A percentile compares a stretch with the other conserved stretches of the same genome.
These are phyloP conservation scores for Letharia lupina DNA, from an alignment of 495 filamentous ascomycete species.

Conservation along the genomic window DNA sequence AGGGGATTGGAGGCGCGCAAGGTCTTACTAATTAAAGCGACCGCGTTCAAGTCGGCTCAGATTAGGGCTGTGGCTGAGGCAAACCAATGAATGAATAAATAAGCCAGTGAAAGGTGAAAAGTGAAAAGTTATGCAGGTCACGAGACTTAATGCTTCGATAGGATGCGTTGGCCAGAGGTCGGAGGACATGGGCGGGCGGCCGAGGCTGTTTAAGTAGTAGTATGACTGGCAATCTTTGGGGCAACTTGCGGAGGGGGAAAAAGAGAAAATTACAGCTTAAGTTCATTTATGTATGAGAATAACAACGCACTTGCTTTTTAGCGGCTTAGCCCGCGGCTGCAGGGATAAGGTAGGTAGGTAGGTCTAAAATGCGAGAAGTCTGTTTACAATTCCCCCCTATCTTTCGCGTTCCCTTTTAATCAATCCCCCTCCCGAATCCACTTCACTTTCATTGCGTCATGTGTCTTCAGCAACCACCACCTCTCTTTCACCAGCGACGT, in stretches of 20 bases:
- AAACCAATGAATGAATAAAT: no score
- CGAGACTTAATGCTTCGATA: not conserved
- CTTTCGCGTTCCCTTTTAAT: not conserved
- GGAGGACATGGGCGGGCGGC: not conserved
- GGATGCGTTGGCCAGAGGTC: not conserved
- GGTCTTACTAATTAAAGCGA: not conserved
- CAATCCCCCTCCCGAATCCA: not conserved
- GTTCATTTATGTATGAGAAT: not conserved
- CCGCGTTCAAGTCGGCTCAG: not conserved
- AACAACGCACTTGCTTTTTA: not conserved
- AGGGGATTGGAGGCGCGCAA: not conserved
- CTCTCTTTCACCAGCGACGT: no score
- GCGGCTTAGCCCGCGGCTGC: not conserved
- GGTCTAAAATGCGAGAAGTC: not conserved
- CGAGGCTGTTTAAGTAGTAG: not conserved
- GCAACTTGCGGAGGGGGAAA: not conserved
- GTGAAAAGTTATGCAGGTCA: slow-evolving; percentile 4
- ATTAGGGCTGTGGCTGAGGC: not conserved
- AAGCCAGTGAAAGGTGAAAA: not conserved
- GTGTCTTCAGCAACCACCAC: no score
- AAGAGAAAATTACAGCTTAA: not conserved
- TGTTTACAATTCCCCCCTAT: not conserved
- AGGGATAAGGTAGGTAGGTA: not conserved
- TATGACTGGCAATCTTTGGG: not conserved
- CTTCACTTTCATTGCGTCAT: not conserved